Evolutionary conservation across 2,329 filamentous ascomycete genomes (phyloP), one percentile per base, ranked within the genome.

Genomic region (Fusarium sp.): DNA sequence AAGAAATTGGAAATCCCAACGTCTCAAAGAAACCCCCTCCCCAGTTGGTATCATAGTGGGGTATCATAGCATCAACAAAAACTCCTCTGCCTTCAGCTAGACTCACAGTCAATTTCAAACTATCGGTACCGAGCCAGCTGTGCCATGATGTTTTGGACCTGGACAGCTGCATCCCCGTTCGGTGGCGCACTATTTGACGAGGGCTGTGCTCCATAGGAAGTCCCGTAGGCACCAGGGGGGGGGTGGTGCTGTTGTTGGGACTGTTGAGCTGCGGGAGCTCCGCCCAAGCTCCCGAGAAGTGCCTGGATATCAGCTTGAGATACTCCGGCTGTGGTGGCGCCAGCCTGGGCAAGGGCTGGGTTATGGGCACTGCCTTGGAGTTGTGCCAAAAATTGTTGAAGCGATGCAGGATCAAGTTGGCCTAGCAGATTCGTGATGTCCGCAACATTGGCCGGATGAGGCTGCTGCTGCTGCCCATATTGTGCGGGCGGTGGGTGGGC

Each of bases 101-200:
- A n/a, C 20, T 61, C 22, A 32, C 32, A 6, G 30, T 23, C 46
- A 45, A 27, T 48, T 48, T 51, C 51, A 88, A 74, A 88, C 75
- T 89, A 85, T 66, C 88, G 84, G 73, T 87, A 90, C 70, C 86
- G 87, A 46, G 89, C 87, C 61, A 93, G 80, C 72, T 92, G 88
- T 15, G 90, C 89, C 86, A 94, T 91, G 51, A 94, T 92, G 71
- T 92, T 90, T 75, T 90, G 87, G 71, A 93, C 84, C 53, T 88
- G 83, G 14, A 88, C 81, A 10, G 82, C 81, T 14, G 81, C 77
- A 55, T 80, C 78, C 14, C 75, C 73, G 55, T 75, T 67, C 22
- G 68, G 62, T 22, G 71, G 67, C 25, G 70, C 67, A 27, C 76
- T 69, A n/a, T 73, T 73, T 50, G 74, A 63, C 22, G 74, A 67